Base-by-base conservation (phyloP, 2,329 filamentous ascomycete species). In the Botrytis medusae region DNA sequence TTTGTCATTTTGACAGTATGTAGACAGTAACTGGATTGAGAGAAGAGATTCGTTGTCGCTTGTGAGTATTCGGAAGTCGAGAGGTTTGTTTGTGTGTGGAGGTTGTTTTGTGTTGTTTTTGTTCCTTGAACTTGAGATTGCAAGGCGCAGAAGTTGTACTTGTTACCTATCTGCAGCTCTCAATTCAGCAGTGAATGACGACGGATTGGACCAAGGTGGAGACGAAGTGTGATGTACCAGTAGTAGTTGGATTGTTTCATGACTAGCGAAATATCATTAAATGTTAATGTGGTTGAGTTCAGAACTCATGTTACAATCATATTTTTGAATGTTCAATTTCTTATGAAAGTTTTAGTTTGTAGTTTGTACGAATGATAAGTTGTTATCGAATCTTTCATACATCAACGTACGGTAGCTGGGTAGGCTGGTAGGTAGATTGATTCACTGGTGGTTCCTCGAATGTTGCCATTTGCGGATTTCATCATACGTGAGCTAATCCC, bases 1-100 rank as follows among this genome's bases (percentile, higher is more conserved):
- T 79, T 79, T 69, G 78, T 76, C 79, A 80, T 77, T 42, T 74
- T 71, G 68, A 59, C 57, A 67, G 70, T 51, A n/a, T 73, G 40
- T 61, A 34, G 37, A 29, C 16, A 42, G 25, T n/a, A 29, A 1
- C n/a, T 32, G n/a, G 22, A 51, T 29, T 67, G 42, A 51, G 63
- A 42, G 32, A 37, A 61, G 51, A 67, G 42, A 51, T 20, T 44
- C 25, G 60, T 42, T 51, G 54, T 32, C 20, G 25, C 20, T 37
- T 25, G 42, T 37, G 37, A 57, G 7, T 57, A 32, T 22, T 32
- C 25, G 42, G 25, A 57, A 54, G 48, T 57, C 16, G 65, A 42
- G 25, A 14, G 34, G 29, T 7, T 16, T 48, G 64, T 16, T 29
- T 32, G 34, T 14, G 48, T 67, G 40, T 67, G 46, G 2, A 42